A percentile compares a stretch with the other conserved stretches of the same genome.
These are phyloP conservation scores for Skeletonema tropicum DNA, from an alignment of 108 stramenopile species.

Conservation along the genomic window DNA sequence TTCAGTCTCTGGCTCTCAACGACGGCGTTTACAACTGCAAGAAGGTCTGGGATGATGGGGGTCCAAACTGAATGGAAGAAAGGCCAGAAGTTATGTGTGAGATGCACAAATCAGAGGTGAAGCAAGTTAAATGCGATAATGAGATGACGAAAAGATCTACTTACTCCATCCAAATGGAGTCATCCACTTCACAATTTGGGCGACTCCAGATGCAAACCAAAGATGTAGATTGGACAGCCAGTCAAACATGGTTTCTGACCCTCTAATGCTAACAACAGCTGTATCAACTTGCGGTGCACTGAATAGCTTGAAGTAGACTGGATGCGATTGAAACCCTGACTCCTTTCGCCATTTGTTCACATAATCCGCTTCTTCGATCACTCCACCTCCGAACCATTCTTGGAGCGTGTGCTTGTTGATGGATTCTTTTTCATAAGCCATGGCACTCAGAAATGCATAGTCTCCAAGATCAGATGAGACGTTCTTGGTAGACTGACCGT, in stretches of 20 bases:
- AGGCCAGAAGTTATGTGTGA: neutral
- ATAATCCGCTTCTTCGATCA: slow-evolving; percentile 53
- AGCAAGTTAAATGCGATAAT: neutral
- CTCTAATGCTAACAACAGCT: slow-evolving; percentile 73
- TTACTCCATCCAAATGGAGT: slow-evolving; percentile 60
- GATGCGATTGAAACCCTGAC: slow-evolving; percentile 14
- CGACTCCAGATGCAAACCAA: slow-evolving; percentile 69
- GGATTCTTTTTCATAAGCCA: slow-evolving; percentile 44
- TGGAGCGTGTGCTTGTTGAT: slow-evolving; percentile 43
- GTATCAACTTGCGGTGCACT: slow-evolving; percentile 30
- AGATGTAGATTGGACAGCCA: slow-evolving; percentile 74
- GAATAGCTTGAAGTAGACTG: slow-evolving; percentile 69
- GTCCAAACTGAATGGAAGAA: slow-evolving; percentile 49
- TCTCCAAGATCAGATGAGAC: slow-evolving; percentile 51
- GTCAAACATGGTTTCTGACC: slow-evolving; percentile 75
- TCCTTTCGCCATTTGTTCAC: slow-evolving; percentile 52
- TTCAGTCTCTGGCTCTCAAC: slow-evolving; percentile 37
- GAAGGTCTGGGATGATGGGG: slow-evolving; percentile 62
- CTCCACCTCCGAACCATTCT: slow-evolving; percentile 71
- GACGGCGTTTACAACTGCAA: slow-evolving; percentile 40
- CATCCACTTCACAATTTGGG: slow-evolving; percentile 63
- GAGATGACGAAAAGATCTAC: slow-evolving; percentile 5
- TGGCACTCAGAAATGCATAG: slow-evolving; percentile 41
- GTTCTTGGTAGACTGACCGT: neutral
- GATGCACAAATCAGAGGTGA: neutral